Percentiles rank a stretch among this genome's conserved stretches.
These are phyloP conservation scores for Limnanthes douglasii DNA, from an alignment of 345 rosid genomes.

Conservation along the genomic window DNA sequence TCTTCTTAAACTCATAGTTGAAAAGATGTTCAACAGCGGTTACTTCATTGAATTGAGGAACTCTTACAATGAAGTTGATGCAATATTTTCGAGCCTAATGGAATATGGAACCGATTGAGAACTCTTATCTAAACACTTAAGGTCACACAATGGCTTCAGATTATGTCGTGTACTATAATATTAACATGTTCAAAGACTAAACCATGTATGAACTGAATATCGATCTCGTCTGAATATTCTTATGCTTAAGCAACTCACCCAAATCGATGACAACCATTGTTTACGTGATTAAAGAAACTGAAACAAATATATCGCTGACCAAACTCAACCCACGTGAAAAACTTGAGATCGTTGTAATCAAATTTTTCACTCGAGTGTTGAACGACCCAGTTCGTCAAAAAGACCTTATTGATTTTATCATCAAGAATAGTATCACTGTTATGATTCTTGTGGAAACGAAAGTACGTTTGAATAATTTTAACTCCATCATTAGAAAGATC, in stretches of 20 bases:
- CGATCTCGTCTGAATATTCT: constrained; percentile 51
- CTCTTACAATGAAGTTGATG: constrained; percentile 56
- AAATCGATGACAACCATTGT: constrained; percentile 34
- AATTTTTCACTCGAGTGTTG: constrained; percentile 51
- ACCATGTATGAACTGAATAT: constrained; percentile 52
- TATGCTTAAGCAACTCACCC: constrained; percentile 44
- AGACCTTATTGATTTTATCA: no score
- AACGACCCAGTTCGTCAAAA: no score
- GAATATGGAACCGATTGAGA: constrained; percentile 56
- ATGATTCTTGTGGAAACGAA: no score
- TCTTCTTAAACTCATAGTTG: constrained; percentile 40
- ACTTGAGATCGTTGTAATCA: constrained; percentile 47
- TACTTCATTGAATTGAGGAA: constrained; percentile 35
- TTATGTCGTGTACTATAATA: constrained; percentile 43
- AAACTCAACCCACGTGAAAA: constrained; percentile 62
- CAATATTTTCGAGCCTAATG: constrained; percentile 55
- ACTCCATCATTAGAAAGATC: no score
- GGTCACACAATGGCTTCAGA: constrained; percentile 64
- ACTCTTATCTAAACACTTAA: constrained; percentile 30
- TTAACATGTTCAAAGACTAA: constrained; percentile 56
- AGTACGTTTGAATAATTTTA: no score
- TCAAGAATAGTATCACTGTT: no score
- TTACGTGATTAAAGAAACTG: constrained; percentile 47
- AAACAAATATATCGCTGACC: constrained; percentile 49
- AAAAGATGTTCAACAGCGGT: constrained; percentile 53